These are phyloP conservation scores for Cyclotella choctawhatcheeana DNA, from an alignment of 108 stramenopile species.

Conservation along the genomic window DNA sequence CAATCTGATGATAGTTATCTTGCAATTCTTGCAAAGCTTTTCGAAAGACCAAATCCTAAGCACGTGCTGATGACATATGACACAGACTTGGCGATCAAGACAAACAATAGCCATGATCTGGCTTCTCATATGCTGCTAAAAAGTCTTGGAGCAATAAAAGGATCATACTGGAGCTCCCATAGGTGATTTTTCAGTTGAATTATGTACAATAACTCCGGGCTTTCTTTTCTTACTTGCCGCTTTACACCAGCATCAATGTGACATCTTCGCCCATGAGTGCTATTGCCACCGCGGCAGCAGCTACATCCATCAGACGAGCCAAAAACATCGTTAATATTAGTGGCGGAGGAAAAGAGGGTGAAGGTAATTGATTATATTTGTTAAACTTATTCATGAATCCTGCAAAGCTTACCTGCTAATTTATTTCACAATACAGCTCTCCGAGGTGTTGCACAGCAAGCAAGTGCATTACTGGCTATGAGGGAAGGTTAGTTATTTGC, in stretches of 20 bases:
- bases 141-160: constrained; percentile 39
- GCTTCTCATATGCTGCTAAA: constrained; percentile 35
- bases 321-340: constrained; percentile 55
- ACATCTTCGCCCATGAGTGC: constrained; percentile 73
- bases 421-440: constrained; percentile 24
- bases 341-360: constrained; percentile 66
- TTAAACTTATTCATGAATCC: background rate
- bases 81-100: constrained; percentile 71
- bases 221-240: background rate
- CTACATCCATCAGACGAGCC: constrained; percentile 64
- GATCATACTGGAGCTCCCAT: constrained; percentile 32
- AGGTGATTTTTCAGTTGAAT: constrained; percentile 15
- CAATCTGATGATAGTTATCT: constrained; percentile 68
- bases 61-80: constrained; percentile 71
- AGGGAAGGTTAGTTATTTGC: constrained; percentile 52
- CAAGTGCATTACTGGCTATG: constrained; percentile 70
- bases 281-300: constrained; percentile 68
- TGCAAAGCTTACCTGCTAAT: background rate
- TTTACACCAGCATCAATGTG: background rate
- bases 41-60: constrained; percentile 60
- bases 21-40: constrained; percentile 69
- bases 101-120: constrained; percentile 43
- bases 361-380: constrained; percentile 32
- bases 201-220: background rate
- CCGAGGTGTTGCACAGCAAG: constrained; percentile 68